Evolutionary conservation across 2,329 filamentous ascomycete genomes (phyloP).

Genomic region (Claviceps pazoutovae): DNA sequence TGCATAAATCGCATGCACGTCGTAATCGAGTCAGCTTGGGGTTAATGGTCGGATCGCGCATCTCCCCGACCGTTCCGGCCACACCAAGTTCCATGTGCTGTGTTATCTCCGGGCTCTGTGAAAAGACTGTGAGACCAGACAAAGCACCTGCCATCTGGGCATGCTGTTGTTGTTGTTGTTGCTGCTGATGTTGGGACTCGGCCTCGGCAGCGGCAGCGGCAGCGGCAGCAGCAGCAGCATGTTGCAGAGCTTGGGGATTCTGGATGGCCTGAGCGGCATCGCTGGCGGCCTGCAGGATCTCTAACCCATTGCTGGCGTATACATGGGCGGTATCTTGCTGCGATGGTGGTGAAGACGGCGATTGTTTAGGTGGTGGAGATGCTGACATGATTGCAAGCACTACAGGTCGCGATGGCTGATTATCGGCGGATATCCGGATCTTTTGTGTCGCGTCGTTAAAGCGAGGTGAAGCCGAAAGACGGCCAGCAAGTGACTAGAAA

Average conservation of each 20-base stretch:
- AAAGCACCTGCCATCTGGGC: neutral
- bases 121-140: neutral
- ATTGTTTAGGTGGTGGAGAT: constrained; percentile 12
- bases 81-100: constrained; percentile 5
- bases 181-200: constrained; percentile 7
- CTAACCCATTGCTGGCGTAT: constrained; percentile 31
- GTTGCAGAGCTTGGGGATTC: constrained; percentile 24
- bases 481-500: neutral
- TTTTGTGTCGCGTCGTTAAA: constrained; percentile 19
- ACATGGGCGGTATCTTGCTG: constrained; percentile 21
- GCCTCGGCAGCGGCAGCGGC: constrained; percentile 22
- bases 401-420: constrained; percentile 24
- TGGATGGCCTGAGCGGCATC: constrained; percentile 28
- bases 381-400: constrained; percentile 10
- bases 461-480: constrained; percentile 25
- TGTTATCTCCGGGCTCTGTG: neutral
- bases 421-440: constrained; percentile 29
- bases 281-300: constrained; percentile 31
- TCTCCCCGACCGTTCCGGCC: constrained; percentile 9
- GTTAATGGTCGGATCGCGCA: constrained; percentile 28
- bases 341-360: constrained; percentile 12
- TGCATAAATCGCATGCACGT: constrained; percentile 48
- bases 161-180: constrained; percentile 1
- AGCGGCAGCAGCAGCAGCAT: constrained; percentile 24
- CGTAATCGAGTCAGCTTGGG: constrained; percentile 41